Evolutionary conservation across 2,329 filamentous ascomycete species (phyloP).

Genomic region (Onygena corvina): DNA sequence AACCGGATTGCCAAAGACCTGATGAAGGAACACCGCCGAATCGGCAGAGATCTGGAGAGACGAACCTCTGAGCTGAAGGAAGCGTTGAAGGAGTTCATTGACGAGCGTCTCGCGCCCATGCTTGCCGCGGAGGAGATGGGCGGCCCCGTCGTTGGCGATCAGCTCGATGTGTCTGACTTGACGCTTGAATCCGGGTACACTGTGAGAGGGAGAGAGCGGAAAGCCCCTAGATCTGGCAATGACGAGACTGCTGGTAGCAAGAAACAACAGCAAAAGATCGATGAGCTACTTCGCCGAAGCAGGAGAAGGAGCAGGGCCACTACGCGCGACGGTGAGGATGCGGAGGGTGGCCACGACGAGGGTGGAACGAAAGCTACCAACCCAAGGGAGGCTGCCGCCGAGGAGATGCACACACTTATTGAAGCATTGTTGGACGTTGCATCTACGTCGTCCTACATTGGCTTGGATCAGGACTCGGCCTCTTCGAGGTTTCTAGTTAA

Average conservation of each 20-base stretch:
- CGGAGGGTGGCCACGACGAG: conserved; percentile 18
- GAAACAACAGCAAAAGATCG: conserved; percentile 39
- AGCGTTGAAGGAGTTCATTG: conserved; percentile 58
- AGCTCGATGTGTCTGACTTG: conserved; percentile 51
- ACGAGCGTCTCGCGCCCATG: conserved; percentile 58
- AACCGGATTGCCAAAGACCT: conserved; percentile 52
- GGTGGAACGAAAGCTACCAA: conserved; percentile 22
- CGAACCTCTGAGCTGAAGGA: conserved; percentile 51
- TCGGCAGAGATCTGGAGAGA: conserved; percentile 48
- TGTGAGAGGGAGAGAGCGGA: conserved; percentile 39
- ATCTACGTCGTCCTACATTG: conserved; percentile 34
- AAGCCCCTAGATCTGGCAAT: conserved; percentile 28
- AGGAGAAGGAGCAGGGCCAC: not conserved
- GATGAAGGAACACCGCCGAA: conserved; percentile 48
- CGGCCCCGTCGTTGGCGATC: conserved; percentile 67
- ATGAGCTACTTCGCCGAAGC: conserved; percentile 37
- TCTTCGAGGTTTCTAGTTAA: conserved; percentile 43
- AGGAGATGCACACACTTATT: conserved; percentile 38
- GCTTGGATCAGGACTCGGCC: conserved; percentile 40
- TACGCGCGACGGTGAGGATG: conserved; percentile 3
- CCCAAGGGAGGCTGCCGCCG: conserved; percentile 39
- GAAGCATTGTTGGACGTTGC: conserved; percentile 36
- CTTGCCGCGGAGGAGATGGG: conserved; percentile 73
- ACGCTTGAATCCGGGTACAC: conserved; percentile 44
- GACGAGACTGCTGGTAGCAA: conserved; percentile 18